Conservation (phyloP, 139 green algal species). For the Haematococcus lacustris region DNA sequence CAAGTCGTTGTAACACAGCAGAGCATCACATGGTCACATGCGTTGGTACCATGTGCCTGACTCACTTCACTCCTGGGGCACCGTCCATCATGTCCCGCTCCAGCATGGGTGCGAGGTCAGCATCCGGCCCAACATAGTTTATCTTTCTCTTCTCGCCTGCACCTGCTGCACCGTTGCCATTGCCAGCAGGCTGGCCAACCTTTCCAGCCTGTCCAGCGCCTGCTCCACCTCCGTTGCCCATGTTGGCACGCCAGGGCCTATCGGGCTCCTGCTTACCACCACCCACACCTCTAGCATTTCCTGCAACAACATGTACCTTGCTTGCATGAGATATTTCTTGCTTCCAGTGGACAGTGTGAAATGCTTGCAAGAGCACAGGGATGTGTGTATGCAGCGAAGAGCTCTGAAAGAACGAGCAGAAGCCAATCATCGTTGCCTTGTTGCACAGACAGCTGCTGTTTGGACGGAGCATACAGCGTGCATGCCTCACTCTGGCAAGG, state of each 20-base stretch:
- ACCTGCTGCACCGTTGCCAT: constrained; percentile 7
- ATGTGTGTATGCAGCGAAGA: background rate
- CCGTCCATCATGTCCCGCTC: constrained; percentile 74
- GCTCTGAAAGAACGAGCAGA: background rate
- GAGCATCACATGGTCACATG: background rate
- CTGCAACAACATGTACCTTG: background rate
- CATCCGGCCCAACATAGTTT: constrained; percentile 62
- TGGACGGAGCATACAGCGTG: too few species aligned
- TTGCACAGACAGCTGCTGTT: background rate
- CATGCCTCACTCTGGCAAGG: too few species aligned
- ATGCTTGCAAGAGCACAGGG: background rate
- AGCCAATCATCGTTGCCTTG: background rate
- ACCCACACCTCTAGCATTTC: background rate
- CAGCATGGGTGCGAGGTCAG: constrained; percentile 65
- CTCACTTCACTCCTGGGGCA: constrained; percentile 52
- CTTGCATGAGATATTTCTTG: background rate
- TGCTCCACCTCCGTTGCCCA: constrained; percentile 1
- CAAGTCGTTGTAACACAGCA: background rate
- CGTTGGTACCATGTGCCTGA: background rate
- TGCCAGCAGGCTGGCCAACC: constrained; percentile 7
- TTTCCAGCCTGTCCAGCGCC: constrained; percentile 6
- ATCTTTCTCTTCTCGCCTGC: constrained; percentile 9
- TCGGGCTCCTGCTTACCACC: background rate
- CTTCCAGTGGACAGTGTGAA: background rate
- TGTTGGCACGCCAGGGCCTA: constrained; percentile 12